These are phyloP conservation scores for Diaporthe batatas DNA, from an alignment of 2,329 filamentous ascomycete genomes.

Conservation along the genomic window DNA sequence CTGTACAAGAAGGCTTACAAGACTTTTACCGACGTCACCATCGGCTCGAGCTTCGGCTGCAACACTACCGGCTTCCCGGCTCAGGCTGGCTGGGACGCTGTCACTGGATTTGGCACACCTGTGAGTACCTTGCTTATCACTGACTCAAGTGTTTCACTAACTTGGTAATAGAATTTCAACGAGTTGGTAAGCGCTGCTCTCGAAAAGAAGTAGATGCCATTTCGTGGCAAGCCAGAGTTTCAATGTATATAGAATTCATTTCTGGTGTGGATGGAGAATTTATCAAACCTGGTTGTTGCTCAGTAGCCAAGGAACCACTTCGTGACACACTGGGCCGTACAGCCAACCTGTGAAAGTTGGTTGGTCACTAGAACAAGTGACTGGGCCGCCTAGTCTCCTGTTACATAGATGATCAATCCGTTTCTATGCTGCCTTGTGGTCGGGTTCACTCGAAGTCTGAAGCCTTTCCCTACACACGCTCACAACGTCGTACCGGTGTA, in stretches of 20 bases:
- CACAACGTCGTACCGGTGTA: constrained; percentile 14
- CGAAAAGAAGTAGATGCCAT: constrained; percentile 3
- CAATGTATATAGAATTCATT: constrained; percentile 12
- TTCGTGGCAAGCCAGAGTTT: not conserved
- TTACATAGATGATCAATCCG: not conserved
- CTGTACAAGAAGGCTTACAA: constrained; percentile 46
- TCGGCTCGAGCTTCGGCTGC: constrained; percentile 54
- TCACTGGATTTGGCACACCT: constrained; percentile 52
- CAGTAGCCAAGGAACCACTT: not conserved
- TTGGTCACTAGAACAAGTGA: not conserved
- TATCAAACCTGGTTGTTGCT: not conserved
- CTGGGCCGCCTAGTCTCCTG: not conserved
- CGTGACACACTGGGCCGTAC: not conserved
- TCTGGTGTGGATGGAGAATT: not conserved
- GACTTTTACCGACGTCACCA: constrained; percentile 50
- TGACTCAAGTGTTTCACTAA: not conserved
- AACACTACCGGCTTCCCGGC: constrained; percentile 57
- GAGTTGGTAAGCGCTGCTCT: constrained; percentile 18
- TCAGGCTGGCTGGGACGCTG: constrained; percentile 56
- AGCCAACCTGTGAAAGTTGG: not conserved
- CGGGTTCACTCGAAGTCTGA: not conserved
- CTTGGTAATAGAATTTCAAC: constrained; percentile 16
- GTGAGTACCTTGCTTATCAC: constrained; percentile 8
- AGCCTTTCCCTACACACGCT: constrained; percentile 17
- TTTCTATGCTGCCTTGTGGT: not conserved